Conservation (phyloP, 2,329 filamentous ascomycete genomes). For the Colletotrichum paranaense region DNA sequence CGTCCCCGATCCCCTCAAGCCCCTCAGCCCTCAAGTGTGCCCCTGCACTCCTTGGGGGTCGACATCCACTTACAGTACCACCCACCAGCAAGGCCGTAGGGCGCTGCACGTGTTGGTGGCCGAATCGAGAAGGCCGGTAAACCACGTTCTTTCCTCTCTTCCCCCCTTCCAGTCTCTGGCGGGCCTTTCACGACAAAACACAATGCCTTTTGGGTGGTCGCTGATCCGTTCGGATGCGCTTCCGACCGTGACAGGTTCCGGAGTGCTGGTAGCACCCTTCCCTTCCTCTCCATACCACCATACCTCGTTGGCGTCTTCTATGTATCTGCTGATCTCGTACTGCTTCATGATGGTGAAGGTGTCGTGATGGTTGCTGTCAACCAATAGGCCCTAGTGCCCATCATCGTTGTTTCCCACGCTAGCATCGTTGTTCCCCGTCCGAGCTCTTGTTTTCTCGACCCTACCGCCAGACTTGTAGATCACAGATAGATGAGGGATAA, state of each 20-base stretch:
- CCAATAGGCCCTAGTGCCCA: not conserved
- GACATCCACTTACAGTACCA: not conserved
- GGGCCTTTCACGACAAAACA: not conserved
- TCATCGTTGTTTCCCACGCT: not conserved
- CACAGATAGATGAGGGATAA: not conserved
- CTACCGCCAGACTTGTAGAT: not conserved
- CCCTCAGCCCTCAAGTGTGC: not conserved
- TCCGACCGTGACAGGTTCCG: not conserved
- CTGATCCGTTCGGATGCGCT: not conserved
- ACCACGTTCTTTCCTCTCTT: not conserved
- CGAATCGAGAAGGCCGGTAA: not conserved
- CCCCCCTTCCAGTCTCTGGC: not conserved
- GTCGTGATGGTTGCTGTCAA: not conserved
- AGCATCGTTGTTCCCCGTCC: not conserved
- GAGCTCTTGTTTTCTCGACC: not conserved
- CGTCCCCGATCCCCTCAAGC: not conserved
- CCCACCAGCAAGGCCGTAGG: not conserved
- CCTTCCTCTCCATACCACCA: not conserved
- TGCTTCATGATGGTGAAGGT: not conserved
- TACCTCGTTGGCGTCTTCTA: too few species aligned
- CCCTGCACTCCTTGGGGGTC: not conserved
- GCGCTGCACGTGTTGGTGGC: conserved; percentile 18
- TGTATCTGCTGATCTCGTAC: not conserved
- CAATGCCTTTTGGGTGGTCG: not conserved
- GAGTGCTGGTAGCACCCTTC: not conserved